phyloP scores from a whole-genome alignment of 148 eudicot genomes.

The Rhododendron griersonianum region DNA sequence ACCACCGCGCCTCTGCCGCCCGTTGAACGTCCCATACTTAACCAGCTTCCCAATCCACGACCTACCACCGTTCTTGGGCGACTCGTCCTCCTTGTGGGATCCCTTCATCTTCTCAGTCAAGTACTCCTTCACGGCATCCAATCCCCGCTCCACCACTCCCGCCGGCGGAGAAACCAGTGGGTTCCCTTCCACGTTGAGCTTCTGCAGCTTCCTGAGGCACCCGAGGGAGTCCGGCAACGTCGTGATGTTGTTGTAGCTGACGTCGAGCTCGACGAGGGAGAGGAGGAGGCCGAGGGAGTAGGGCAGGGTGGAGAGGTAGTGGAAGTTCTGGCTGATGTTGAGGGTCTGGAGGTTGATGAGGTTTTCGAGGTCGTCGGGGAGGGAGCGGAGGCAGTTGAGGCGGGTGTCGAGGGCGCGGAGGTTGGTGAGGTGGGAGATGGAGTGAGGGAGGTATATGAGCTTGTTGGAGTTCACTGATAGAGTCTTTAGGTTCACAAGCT shows the following conservation, averaged over 20 bases:
- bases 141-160: conserved; percentile 59
- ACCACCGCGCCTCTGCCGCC: conserved; percentile 11
- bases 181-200: conserved; percentile 68
- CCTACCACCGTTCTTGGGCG: conserved; percentile 34
- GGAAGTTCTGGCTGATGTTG: conserved; percentile 76
- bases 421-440: conserved; percentile 56
- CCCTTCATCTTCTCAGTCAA: conserved; percentile 55
- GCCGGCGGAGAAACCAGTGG: conserved; percentile 61
- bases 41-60: conserved; percentile 53
- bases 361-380: conserved; percentile 77
- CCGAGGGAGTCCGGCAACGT: conserved; percentile 55
- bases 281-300: conserved; percentile 67
- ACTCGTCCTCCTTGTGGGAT: conserved; percentile 13
- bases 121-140: conserved; percentile 49
- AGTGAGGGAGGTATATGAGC: conserved; percentile 52
- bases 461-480: conserved; percentile 75
- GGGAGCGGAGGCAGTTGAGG: conserved; percentile 65
- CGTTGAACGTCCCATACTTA: conserved; percentile 44
- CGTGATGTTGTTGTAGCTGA: conserved; percentile 59
- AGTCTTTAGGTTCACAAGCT: conserved; percentile 54
- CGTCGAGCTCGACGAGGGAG: conserved; percentile 64
- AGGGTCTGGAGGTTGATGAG: conserved; percentile 53
- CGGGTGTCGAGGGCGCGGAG: conserved; percentile 58
- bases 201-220: conserved; percentile 57
- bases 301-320: conserved; percentile 47